Evolutionary conservation across 768 basidiomycete species (phyloP).

Genomic region (Krasilnikovozyma curviuscula): DNA sequence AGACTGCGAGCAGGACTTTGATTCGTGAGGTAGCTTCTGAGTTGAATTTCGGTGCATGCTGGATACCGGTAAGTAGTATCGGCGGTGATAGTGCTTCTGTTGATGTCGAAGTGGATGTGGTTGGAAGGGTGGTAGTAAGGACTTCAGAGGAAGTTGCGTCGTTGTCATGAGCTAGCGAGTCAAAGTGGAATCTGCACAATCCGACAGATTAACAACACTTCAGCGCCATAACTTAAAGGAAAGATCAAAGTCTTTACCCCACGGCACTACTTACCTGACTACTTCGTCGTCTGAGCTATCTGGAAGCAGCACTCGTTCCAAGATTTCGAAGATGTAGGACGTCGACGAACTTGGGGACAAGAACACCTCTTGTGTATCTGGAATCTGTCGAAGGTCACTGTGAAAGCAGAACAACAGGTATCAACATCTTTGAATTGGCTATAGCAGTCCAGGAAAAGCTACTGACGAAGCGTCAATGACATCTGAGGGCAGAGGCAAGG

Average conservation of each 20-base stretch:
- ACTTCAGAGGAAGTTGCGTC: conserved; percentile 35
- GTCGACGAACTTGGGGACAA: conserved; percentile 46
- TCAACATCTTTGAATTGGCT: no score
- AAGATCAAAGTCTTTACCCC: no score
- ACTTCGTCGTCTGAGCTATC: conserved; percentile 38
- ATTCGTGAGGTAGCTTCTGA: conserved; percentile 56
- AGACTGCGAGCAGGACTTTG: conserved; percentile 17
- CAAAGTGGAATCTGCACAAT: conserved; percentile 64
- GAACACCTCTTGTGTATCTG: conserved; percentile 88
- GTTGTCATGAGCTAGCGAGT: conserved; percentile 80
- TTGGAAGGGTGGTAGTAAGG: background rate
- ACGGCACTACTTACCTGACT: conserved; percentile 44
- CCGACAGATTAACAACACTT: background rate
- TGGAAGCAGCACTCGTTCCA: conserved; percentile 54
- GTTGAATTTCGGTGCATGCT: conserved; percentile 62
- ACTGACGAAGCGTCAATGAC: conserved; percentile 75
- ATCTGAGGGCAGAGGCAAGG: conserved; percentile 34
- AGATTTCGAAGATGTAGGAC: conserved; percentile 67
- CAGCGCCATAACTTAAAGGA: no score
- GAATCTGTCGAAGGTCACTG: conserved; percentile 60
- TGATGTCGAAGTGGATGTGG: conserved; percentile 30
- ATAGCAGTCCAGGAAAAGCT: background rate
- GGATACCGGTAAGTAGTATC: conserved; percentile 46
- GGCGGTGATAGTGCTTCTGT: conserved; percentile 27
- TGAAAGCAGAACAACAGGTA: background rate